These are phyloP conservation scores for Metschnikowia vanudenii DNA, from an alignment of 805 yeast genomes.

Conservation along the genomic window DNA sequence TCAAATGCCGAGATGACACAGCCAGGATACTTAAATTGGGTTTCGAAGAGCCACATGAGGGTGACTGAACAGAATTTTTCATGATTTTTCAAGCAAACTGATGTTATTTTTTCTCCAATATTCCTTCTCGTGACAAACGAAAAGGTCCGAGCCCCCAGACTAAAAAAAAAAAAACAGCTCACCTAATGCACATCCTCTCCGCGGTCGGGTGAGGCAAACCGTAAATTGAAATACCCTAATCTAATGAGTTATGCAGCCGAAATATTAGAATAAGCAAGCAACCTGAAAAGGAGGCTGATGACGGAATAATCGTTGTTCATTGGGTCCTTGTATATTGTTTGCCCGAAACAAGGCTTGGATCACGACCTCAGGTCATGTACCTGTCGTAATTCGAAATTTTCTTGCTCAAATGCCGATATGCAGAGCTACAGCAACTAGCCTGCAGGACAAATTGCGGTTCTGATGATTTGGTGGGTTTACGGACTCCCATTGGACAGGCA, in stretches of 20 bases:
- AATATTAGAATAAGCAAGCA: not conserved
- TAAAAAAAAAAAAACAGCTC: too few relatives aligned
- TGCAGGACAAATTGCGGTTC: not conserved
- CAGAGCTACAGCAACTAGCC: conserved; percentile 1
- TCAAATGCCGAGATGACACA: conserved; percentile 2
- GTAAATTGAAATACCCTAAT: too few relatives aligned
- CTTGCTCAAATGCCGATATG: conserved; percentile 10
- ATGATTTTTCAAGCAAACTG: too few relatives aligned
- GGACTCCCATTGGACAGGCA: not conserved
- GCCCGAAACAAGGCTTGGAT: conserved; percentile 4
- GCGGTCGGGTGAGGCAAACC: too few relatives aligned
- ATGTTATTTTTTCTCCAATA: too few relatives aligned
- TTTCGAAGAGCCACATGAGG: too few relatives aligned
- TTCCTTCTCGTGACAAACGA: too few relatives aligned
- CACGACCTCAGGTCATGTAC: not conserved
- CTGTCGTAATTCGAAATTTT: not conserved
- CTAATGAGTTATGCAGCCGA: too few relatives aligned
- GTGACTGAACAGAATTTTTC: too few relatives aligned
- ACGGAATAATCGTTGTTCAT: not conserved
- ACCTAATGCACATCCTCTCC: too few relatives aligned
- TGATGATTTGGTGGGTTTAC: not conserved
- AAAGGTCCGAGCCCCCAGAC: too few relatives aligned
- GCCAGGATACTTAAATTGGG: too few relatives aligned
- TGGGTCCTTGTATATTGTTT: not conserved
- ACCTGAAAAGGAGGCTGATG: not conserved